phyloP scores from a whole-genome alignment of 306 rosid genomes.

The Coriaria nepalensis region DNA sequence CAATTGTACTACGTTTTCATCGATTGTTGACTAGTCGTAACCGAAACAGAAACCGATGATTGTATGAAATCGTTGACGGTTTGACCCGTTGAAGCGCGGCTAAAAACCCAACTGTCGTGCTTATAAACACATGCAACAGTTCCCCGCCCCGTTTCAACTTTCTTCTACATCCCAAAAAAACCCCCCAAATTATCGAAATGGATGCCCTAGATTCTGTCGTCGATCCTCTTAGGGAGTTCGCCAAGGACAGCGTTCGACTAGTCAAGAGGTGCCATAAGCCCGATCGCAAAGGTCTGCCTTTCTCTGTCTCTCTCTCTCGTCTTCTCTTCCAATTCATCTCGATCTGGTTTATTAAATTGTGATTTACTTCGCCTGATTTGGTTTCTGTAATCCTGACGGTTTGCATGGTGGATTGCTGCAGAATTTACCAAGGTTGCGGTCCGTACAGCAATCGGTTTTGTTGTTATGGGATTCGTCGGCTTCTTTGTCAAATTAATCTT shows the following conservation, averaged over 20 bases:
- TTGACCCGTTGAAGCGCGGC: too few relatives aligned
- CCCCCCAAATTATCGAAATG: conserved; percentile 9
- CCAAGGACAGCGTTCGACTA: conserved; percentile 42
- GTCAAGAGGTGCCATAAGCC: conserved; percentile 50
- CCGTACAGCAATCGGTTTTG: conserved; percentile 43
- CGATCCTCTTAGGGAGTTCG: conserved; percentile 46
- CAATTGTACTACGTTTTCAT: too few relatives aligned
- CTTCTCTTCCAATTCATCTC: conserved; percentile 1
- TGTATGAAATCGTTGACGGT: too few relatives aligned
- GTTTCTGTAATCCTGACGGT: conserved; percentile 1
- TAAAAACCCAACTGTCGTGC: too few relatives aligned
- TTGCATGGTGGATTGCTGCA: conserved; percentile 7
- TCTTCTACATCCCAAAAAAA: neutral
- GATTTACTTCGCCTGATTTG: neutral
- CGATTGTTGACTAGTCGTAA: too few relatives aligned
- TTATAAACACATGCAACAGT: neutral
- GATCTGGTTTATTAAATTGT: neutral
- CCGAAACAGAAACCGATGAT: too few relatives aligned
- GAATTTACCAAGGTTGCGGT: conserved; percentile 44
- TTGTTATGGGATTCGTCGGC: conserved; percentile 48
- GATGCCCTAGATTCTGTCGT: conserved; percentile 39
- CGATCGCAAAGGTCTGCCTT: conserved; percentile 32
- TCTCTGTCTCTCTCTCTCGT: neutral
- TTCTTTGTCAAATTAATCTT: conserved; percentile 41
- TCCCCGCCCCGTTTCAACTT: neutral